Conservation (phyloP, 2,329 filamentous ascomycete genomes). For the Nannizzia gypsea region DNA sequence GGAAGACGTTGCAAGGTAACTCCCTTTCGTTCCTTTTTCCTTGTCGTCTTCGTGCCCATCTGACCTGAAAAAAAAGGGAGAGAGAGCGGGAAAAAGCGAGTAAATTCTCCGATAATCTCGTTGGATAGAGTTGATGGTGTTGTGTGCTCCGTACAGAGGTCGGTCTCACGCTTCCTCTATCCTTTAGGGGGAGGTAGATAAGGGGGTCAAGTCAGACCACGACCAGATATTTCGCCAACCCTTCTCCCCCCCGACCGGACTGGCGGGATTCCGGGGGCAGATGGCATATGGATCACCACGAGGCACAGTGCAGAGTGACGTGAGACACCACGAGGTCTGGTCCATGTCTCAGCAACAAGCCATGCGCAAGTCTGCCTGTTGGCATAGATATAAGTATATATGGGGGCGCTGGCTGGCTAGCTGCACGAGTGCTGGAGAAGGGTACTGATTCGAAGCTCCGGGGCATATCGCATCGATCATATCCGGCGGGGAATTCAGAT, state of each 20-base stretch:
- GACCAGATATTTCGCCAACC: neutral
- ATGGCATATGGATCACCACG: neutral
- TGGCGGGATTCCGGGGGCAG: neutral
- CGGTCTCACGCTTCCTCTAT: too few species aligned
- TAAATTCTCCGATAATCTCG: neutral
- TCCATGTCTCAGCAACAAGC: neutral
- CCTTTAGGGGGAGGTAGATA: too few species aligned
- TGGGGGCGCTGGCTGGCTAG: neutral
- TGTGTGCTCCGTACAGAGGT: too few species aligned
- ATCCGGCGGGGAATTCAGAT: neutral
- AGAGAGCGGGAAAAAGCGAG: neutral
- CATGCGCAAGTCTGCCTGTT: neutral
- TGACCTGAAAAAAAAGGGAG: neutral
- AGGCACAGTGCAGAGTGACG: neutral
- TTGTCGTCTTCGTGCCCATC: neutral
- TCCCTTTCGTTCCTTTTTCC: neutral
- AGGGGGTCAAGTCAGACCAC: too few species aligned
- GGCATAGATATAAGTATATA: neutral
- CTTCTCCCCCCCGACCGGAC: neutral
- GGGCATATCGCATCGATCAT: neutral
- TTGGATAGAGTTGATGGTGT: neutral
- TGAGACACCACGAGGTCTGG: conserved; percentile 3
- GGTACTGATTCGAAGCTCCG: neutral
- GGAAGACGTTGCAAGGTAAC: neutral
- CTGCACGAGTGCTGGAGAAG: neutral